A percentile compares a stretch with the other conserved stretches of the same genome.
phyloP scores from a whole-genome alignment of 75 land plant genomes.

The Isoetes taiwanensis region DNA sequence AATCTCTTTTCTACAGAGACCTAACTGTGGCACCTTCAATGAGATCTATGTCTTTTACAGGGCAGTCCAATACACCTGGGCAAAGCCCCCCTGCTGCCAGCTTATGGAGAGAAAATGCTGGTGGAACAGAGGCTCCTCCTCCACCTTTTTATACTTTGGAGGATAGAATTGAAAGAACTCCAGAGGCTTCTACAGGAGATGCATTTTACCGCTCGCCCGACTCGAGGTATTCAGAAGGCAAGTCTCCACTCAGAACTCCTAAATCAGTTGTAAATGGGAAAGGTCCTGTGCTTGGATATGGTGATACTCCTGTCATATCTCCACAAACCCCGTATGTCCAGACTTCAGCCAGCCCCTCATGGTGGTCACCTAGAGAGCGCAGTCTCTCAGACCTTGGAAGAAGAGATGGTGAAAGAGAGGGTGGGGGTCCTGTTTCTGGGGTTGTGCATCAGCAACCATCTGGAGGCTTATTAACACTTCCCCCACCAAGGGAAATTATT shows the following conservation, averaged over 20 bases:
- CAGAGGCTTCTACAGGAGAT: conserved; percentile 9
- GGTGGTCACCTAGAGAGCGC: conserved; percentile 55
- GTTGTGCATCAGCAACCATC: conserved; percentile 37
- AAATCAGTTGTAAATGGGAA: background rate
- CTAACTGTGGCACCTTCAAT: conserved; percentile 49
- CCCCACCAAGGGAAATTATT: conserved; percentile 63
- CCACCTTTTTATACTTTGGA: conserved; percentile 81
- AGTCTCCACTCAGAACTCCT: conserved; percentile 9
- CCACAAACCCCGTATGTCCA: too few relatives aligned
- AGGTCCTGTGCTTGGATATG: too few relatives aligned
- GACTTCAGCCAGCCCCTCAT: conserved; percentile 30
- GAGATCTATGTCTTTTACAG: conserved; percentile 16
- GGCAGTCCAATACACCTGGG: conserved; percentile 32
- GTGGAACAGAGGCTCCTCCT: conserved; percentile 60
- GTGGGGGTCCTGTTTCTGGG: conserved; percentile 61
- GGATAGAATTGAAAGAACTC: conserved; percentile 42
- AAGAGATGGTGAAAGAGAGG: conserved; percentile 37
- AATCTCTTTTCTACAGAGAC: conserved; percentile 76
- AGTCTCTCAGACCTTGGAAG: conserved; percentile 2
- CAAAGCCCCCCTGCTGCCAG: conserved; percentile 64
- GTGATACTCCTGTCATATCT: too few relatives aligned
- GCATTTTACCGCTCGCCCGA: conserved; percentile 13
- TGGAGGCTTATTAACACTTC: conserved; percentile 64
- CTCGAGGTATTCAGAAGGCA: conserved; percentile 9
- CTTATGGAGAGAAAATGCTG: conserved; percentile 50